Conservation (phyloP, 495 filamentous ascomycete genomes). For the Bombardia bombarda region DNA sequence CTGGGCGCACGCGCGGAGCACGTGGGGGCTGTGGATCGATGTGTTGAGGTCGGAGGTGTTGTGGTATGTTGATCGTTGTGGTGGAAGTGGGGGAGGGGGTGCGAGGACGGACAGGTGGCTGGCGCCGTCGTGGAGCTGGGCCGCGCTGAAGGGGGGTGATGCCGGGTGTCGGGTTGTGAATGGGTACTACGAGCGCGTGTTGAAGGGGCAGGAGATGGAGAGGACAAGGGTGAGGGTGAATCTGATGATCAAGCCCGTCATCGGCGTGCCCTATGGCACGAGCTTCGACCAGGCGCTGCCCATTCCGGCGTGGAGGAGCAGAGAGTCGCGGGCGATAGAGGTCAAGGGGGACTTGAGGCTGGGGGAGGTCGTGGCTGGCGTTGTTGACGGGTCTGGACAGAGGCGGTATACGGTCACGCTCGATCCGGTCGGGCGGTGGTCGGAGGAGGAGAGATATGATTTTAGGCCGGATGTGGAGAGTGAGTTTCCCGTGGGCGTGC, state of each 20-base stretch:
- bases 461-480: not conserved
- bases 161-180: not conserved
- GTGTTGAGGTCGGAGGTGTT: not conserved
- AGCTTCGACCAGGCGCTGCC: not conserved
- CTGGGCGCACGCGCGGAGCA: not conserved
- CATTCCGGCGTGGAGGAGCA: not conserved
- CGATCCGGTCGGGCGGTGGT: too few relatives aligned
- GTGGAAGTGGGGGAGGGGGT: not conserved
- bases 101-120: not conserved
- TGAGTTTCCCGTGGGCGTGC: not conserved
- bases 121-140: not conserved
- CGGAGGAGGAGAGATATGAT: not conserved
- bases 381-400: not conserved
- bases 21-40: not conserved
- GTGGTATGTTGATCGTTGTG: not conserved
- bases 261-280: not conserved
- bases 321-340: not conserved
- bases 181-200: too few relatives aligned
- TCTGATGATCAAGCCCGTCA: not conserved
- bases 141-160: not conserved
- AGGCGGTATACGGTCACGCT: not conserved
- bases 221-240: not conserved
- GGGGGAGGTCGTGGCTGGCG: not conserved
- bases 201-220: too few relatives aligned
- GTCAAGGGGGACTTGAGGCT: not conserved